Percentiles rank a stretch among this genome's conserved stretches.
These are phyloP conservation scores for Drechslerella stenobrocha DNA, from an alignment of 2,329 filamentous ascomycete species.

Conservation along the genomic window DNA sequence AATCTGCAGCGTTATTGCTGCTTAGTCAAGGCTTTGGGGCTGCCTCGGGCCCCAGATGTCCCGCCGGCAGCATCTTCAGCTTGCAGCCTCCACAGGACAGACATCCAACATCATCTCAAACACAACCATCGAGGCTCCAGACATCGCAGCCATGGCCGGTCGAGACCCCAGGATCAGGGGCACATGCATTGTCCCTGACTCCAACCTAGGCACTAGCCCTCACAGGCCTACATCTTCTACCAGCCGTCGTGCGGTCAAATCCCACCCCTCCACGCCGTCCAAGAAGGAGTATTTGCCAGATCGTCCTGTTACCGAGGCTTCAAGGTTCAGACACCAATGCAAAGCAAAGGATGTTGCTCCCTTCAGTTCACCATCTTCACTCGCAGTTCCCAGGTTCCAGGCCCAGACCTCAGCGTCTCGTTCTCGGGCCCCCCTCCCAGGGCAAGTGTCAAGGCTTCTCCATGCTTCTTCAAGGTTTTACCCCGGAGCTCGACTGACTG, in stretches of 20 bases:
- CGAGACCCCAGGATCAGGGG: background rate
- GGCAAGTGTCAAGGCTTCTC: background rate
- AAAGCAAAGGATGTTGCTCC: background rate
- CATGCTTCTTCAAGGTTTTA: background rate
- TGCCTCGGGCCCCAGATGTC: too few relatives aligned
- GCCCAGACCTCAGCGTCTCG: background rate
- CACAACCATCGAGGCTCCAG: background rate
- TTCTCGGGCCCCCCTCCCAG: background rate
- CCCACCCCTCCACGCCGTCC: background rate
- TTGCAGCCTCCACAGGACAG: background rate
- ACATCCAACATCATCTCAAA: background rate
- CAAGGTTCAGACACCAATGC: background rate
- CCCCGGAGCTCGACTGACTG: background rate
- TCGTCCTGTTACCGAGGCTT: background rate
- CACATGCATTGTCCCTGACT: background rate
- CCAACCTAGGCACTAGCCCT: background rate
- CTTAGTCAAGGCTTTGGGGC: too few relatives aligned
- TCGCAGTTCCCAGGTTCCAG: slow-evolving; percentile 12
- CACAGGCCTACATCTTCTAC: background rate
- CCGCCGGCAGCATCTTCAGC: too few relatives aligned
- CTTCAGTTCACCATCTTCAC: slow-evolving; percentile 21
- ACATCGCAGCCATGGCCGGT: background rate
- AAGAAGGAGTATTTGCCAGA: background rate
- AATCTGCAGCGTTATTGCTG: too few relatives aligned
- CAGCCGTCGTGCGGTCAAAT: background rate